These are phyloP conservation scores for Aspergillus vadensis DNA, from an alignment of 2,329 filamentous ascomycete species.

Conservation along the genomic window DNA sequence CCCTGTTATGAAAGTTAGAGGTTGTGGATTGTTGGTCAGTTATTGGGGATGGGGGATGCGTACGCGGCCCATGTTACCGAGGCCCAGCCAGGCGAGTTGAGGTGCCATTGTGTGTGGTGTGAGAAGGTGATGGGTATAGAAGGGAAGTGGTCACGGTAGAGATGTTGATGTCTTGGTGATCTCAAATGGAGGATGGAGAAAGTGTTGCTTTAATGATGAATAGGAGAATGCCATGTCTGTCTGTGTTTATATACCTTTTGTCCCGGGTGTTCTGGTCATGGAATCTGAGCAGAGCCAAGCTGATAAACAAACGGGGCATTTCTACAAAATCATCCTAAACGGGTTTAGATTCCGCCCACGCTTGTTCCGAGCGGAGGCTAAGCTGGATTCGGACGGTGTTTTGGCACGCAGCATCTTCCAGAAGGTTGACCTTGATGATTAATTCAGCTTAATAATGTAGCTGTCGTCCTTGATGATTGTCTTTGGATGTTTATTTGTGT, in stretches of 20 bases:
- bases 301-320: not conserved
- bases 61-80: conserved; percentile 6
- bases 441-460: not conserved
- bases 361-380: not conserved
- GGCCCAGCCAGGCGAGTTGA: conserved; percentile 1
- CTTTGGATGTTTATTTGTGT: not conserved
- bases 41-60: too few species aligned
- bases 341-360: conserved; percentile 1
- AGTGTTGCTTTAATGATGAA: not conserved
- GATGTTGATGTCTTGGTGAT: too few species aligned
- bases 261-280: not conserved
- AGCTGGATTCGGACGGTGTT: not conserved
- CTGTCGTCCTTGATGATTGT: not conserved
- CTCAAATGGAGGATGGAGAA: not conserved
- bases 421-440: not conserved
- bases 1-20: not conserved
- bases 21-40: not conserved
- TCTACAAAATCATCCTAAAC: not conserved
- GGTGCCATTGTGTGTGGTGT: conserved; percentile 1
- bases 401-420: not conserved
- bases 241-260: not conserved
- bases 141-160: not conserved
- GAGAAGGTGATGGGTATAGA: not conserved
- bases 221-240: not conserved
- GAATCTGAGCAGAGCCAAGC: not conserved